Evolutionary conservation across 495 filamentous ascomycete species (phyloP), one percentile per base, ranked within the genome.

Genomic region (Penicillium arizonense): DNA sequence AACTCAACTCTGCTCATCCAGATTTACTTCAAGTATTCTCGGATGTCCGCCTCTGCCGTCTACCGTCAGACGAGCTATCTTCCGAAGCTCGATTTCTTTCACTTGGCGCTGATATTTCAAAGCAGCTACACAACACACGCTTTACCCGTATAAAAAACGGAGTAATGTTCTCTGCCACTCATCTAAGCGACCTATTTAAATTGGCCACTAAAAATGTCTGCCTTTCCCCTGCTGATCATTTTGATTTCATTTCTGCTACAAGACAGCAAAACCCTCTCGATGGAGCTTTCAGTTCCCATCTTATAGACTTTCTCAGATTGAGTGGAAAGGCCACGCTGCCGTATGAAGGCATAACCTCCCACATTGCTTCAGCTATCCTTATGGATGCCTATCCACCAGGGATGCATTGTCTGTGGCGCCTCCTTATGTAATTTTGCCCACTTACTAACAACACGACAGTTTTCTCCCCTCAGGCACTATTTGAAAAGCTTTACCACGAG

Each of bases 321-420:
- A 50, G 47, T n/a, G 38, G 11, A 7, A 51, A 59, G 35, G 26
- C 30, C 10, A 40, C 48, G 14, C 10, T 53, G 4, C 40, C 44
- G 2, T 54, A 54, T 46, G 40, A 51, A 4, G 53, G 52, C 28
- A 36, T 57, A 34, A 49, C 51, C 4, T 57, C 52, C 7, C 38
- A 61, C 20, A 53, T 68, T 23, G 55, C 64, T 49, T 68, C 56
- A 13, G 57, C 56, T 33, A 53, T 68, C 4, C 21, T 68, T 16
- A 39, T 62, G 20, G 61, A 67, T 52, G 50, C 20, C 18, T 62
- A 65, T 43, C 56, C 63, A 5, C 54, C 55, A 35, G 54, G 59
- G 13, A 66, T 66, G 54, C 60, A 68, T 48, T 21, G 56, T 68
- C 48, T 46, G 57, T 62, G 44, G 21, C 30, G 30, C 30, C 35